Percentiles rank a stretch among this genome's conserved stretches.
Evolutionary conservation across 805 yeast genomes (phyloP).

Genomic region (Myxozyma udenii): DNA sequence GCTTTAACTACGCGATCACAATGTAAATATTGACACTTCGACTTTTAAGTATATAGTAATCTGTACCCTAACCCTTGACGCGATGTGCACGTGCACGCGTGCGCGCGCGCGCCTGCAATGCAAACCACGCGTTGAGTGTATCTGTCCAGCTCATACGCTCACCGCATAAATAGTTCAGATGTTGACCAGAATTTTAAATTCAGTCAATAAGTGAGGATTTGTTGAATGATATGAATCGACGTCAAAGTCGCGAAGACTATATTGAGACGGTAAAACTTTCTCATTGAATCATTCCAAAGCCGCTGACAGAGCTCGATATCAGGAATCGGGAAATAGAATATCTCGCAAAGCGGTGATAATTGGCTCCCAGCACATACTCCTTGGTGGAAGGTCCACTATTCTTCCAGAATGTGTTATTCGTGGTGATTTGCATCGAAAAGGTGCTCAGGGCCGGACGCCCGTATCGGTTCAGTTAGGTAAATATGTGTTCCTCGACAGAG

Average conservation of each 20-base stretch:
- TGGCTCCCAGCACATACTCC: constrained; percentile 40
- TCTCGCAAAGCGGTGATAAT: constrained; percentile 37
- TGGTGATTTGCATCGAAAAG: constrained; percentile 37
- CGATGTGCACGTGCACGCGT: no score
- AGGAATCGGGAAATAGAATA: constrained; percentile 40
- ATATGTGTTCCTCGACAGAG: constrained; percentile 34
- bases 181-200: no score
- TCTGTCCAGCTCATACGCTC: no score
- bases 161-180: no score
- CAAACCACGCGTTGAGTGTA: no score
- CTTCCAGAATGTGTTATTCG: constrained; percentile 37
- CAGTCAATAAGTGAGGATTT: no score
- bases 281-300: background rate
- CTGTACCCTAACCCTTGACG: no score
- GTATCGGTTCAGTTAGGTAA: constrained; percentile 39
- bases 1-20: no score
- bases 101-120: no score
- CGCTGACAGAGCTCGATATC: background rate
- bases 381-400: constrained; percentile 40
- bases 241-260: constrained; percentile 13
- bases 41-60: no score
- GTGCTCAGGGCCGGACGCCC: background rate
- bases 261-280: constrained; percentile 17
- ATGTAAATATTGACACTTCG: no score
- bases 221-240: no score